Evolutionary conservation across 2,329 filamentous ascomycete species (phyloP), one percentile per base, ranked within the genome.

Genomic region (Penicillium nordicum): DNA sequence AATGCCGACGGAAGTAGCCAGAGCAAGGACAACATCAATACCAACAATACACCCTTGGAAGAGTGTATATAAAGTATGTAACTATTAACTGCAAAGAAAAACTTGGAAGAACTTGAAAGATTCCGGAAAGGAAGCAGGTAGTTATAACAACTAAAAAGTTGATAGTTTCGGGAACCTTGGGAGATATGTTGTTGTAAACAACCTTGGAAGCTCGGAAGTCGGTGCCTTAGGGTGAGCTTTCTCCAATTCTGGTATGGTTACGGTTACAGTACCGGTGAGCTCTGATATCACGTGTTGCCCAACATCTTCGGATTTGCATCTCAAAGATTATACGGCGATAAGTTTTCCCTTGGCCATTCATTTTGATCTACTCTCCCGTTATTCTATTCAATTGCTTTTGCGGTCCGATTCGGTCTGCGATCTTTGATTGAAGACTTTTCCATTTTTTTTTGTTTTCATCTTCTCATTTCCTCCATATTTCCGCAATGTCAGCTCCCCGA

Each of bases 401-500:
- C 54, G 60, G 59, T 65, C 62, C 60, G 42, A 57, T 54, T 55
- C 50, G 57, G 56, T 55, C 50, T 59, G 60, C 38, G 57, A 57
- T 59, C 56, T 57, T 60, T 60, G 57, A 61, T 61, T 57, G 50
- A 45, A 57, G 2, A 42, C 42, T 61, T 42, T 53, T 47, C 44
- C 48, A 48, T 9, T 44, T 59, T 46, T 43, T 57, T 50, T 51
- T 25, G 25, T 57, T 40, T 43, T 23, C 27, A 30, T 69, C 72
- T 47, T 73, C 78, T 71, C 60, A 82, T 55, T 85, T 84, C 76
- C 81, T 82, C 86, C 55, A 49, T 29, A 58, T 71, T 70, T 71
- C 70, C 67, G 74, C 70, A 54, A 87, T 86, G 84, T 80, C 82
- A 70, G 79, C 79, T 71, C 76, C 82, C 68, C 80, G 84, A 78